Conservation (phyloP, 73 alveolate species). For the Breviolum minutum region DNA sequence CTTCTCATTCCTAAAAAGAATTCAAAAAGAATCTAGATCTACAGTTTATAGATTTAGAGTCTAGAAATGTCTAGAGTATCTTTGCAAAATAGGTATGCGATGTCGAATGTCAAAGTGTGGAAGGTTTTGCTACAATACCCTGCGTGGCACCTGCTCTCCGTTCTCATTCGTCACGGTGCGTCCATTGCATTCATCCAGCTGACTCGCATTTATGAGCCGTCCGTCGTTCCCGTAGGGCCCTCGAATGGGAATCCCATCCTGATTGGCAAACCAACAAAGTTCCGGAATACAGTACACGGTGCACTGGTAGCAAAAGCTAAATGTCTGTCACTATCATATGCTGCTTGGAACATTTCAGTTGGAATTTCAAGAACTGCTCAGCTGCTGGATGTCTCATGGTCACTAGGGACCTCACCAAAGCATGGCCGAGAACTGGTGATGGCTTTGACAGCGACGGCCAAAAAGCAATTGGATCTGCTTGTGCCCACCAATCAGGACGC, state of each 20-base stretch:
- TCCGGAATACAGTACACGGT: neutral
- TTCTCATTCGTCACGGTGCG: constrained; percentile 26
- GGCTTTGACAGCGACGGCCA: constrained; percentile 86
- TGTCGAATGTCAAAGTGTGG: neutral
- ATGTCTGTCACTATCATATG: too few relatives aligned
- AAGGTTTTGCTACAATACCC: neutral
- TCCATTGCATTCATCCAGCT: constrained; percentile 88
- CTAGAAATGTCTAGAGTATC: too few relatives aligned
- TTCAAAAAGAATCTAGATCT: too few relatives aligned
- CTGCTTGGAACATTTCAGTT: too few relatives aligned
- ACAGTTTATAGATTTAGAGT: too few relatives aligned
- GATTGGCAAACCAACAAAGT: neutral
- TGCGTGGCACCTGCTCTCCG: constrained; percentile 25
- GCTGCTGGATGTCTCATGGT: too few relatives aligned
- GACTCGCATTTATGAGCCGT: constrained; percentile 49
- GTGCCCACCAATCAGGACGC: constrained; percentile 88
- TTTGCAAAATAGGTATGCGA: neutral
- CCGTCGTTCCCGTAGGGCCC: constrained; percentile 80
- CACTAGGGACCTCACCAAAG: constrained; percentile 51
- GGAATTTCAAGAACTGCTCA: too few relatives aligned
- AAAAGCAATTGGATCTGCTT: constrained; percentile 56
- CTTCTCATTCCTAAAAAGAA: too few relatives aligned
- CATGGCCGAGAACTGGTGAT: constrained; percentile 74
- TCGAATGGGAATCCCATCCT: constrained; percentile 81
- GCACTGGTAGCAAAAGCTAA: neutral